Percentiles rank a stretch among this genome's conserved stretches.
phyloP scores from a whole-genome alignment of 495 filamentous ascomycete species.

The Hyaloscypha bicolor region DNA sequence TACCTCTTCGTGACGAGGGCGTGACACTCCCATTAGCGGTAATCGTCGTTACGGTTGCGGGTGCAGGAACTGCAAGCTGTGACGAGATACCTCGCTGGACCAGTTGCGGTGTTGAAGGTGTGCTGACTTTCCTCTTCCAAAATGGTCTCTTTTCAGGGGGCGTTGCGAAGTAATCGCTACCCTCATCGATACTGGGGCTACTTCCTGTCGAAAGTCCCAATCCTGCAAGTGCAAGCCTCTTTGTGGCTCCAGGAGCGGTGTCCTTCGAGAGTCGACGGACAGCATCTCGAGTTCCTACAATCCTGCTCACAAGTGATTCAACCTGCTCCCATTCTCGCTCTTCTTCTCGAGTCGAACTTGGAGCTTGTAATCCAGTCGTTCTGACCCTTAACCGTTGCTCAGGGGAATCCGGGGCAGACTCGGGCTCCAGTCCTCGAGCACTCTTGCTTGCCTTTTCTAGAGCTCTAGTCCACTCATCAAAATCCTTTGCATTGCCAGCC shows the following conservation, averaged over 20 bases:
- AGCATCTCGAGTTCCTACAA: conserved; percentile 87
- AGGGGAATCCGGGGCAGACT: conserved; percentile 17
- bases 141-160: conserved; percentile 62
- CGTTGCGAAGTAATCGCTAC: conserved; percentile 46
- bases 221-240: conserved; percentile 14
- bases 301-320: conserved; percentile 76
- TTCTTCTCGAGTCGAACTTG: conserved; percentile 46
- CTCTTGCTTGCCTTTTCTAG: conserved; percentile 74
- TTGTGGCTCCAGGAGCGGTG: conserved; percentile 55
- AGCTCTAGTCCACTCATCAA: conserved; percentile 81
- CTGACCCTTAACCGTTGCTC: conserved; percentile 13
- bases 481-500: conserved; percentile 79
- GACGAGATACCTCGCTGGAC: conserved; percentile 51
- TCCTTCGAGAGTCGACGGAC: conserved; percentile 82
- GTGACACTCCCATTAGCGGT: conserved; percentile 39
- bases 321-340: conserved; percentile 85
- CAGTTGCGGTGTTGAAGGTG: conserved; percentile 41
- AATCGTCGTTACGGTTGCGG: conserved; percentile 39
- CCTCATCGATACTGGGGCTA: conserved; percentile 37
- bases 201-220: conserved; percentile 22
- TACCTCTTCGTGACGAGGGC: conserved; percentile 19
- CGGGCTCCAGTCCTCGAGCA: conserved; percentile 41
- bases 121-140: conserved; percentile 86
- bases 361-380: conserved; percentile 18
- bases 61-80: conserved; percentile 62